These are phyloP conservation scores for Bocquillonia castaneifolia DNA, from an alignment of 441 rosid genomes.

Conservation along the genomic window DNA sequence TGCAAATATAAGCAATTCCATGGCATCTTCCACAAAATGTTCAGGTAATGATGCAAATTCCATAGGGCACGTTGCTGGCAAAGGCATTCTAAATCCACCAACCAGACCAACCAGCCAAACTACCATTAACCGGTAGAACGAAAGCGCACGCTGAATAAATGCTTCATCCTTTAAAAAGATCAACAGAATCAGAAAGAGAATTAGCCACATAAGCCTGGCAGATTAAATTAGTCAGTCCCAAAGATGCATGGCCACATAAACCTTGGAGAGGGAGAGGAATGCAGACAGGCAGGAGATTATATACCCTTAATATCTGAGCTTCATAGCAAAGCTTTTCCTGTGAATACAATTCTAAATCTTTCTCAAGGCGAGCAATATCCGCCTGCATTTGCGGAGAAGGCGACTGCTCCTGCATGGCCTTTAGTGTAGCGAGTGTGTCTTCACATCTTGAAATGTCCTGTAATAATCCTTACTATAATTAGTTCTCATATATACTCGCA, in stretches of 20 bases:
- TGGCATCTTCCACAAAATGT: slow-evolving; percentile 98
- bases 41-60: slow-evolving; percentile 97
- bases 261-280: background rate
- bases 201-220: background rate
- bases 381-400: slow-evolving; percentile 58
- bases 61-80: slow-evolving; percentile 77
- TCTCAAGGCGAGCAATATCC: slow-evolving; percentile 74
- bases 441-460: slow-evolving; percentile 90
- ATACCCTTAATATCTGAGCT: slow-evolving; percentile 92
- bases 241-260: background rate
- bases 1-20: slow-evolving; percentile 91
- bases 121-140: slow-evolving; percentile 83
- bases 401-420: slow-evolving; percentile 64
- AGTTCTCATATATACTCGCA: background rate
- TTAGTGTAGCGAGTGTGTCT: slow-evolving; percentile 62
- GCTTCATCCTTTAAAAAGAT: slow-evolving; percentile 55
- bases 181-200: background rate
- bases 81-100: slow-evolving; percentile 98
- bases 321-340: slow-evolving; percentile 93
- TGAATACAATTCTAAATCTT: slow-evolving; percentile 68
- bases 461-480: slow-evolving; percentile 1
- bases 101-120: slow-evolving; percentile 87
- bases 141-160: slow-evolving; percentile 73
- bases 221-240: background rate
- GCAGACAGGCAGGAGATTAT: slow-evolving; percentile 19